Evolutionary conservation across 2,329 filamentous ascomycete species (phyloP), one percentile per base, ranked within the genome.

Genomic region (Verticillium zaregamsianum): DNA sequence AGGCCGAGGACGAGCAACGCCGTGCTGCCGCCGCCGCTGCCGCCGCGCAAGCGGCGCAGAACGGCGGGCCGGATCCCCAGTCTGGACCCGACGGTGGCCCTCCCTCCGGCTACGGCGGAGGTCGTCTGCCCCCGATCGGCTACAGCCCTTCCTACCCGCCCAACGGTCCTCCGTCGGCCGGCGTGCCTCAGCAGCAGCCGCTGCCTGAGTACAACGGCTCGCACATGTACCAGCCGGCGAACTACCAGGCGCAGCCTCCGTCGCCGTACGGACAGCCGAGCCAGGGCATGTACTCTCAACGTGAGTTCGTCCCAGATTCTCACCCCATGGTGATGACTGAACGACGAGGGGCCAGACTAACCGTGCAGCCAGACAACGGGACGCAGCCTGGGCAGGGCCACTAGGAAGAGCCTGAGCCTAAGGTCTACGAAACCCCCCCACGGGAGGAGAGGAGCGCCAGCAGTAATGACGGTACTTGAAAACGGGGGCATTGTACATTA

Each of bases 1-100:
- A 97, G 81, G 90, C 90, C 14, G 92, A 93, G 11, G 94, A 98
- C 66, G 93, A 97, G 72, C 90, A 93, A 61, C 88, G 88, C 75
- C 85, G 82, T 17, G 76, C 80, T 57, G 74, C 74, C 8, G 73
- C 73, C 1, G 74, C 73, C 0, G 68, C 68, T 3, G 75, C 73
- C 2, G 74, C 75, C 12, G 85, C 85, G 33, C 88, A 83, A 6
- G 81, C 82, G 35, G 81, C 81, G 11, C 81, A 84, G 66, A 83
- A 82, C 58, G 80, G 79, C 61, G 78, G 74, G 3, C 66, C 73
- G 0, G 81, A 85, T 67, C 73, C 82, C 68, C 80, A 83, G 55
- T 74, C 72, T 25, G 77, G 73, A 35, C 70, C 79, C 56, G 79
- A 84, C 58, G 83, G 84, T 57, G 77, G 81, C 31, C 80, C 73